phyloP scores from a whole-genome alignment of 768 basidiomycete genomes.

The Mycena leptocephala region DNA sequence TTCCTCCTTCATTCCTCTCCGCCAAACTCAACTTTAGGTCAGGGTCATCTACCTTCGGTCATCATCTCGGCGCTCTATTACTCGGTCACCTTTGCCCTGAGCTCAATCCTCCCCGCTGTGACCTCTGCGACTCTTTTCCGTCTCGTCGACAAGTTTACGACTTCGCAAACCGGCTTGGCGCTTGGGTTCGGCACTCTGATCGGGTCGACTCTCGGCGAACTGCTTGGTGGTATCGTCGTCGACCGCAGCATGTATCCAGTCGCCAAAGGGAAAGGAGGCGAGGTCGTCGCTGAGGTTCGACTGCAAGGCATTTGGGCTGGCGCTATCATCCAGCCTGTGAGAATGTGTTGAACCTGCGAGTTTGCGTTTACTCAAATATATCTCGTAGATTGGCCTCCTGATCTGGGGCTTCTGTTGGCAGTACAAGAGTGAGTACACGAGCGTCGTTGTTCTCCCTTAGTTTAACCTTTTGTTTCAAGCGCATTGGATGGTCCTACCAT shows the following conservation, averaged over 20 bases:
- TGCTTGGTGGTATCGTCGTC: conserved; percentile 35
- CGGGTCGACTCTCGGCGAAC: conserved; percentile 33
- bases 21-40: not conserved
- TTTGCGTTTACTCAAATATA: not conserved
- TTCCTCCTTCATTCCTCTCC: not conserved
- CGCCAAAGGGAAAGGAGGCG: conserved; percentile 21
- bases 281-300: conserved; percentile 32
- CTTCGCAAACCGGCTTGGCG: conserved; percentile 34
- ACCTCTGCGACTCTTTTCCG: conserved; percentile 39
- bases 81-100: conserved; percentile 22
- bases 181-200: conserved; percentile 34
- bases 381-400: conserved; percentile 29
- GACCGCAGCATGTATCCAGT: conserved; percentile 34
- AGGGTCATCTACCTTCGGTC: conserved; percentile 33
- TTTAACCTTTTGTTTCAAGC: conserved; percentile 14
- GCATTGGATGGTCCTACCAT: conserved; percentile 35
- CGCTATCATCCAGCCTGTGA: conserved; percentile 31
- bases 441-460: not conserved
- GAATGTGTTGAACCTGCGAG: not conserved
- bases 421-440: conserved; percentile 26
- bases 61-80: conserved; percentile 36
- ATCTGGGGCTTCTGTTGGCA: conserved; percentile 39
- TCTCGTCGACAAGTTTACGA: conserved; percentile 23
- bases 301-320: conserved; percentile 36
- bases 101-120: conserved; percentile 37